Evolutionary conservation across 148 eudicot species (phyloP).

Genomic region (Rhododendron molle): DNA sequence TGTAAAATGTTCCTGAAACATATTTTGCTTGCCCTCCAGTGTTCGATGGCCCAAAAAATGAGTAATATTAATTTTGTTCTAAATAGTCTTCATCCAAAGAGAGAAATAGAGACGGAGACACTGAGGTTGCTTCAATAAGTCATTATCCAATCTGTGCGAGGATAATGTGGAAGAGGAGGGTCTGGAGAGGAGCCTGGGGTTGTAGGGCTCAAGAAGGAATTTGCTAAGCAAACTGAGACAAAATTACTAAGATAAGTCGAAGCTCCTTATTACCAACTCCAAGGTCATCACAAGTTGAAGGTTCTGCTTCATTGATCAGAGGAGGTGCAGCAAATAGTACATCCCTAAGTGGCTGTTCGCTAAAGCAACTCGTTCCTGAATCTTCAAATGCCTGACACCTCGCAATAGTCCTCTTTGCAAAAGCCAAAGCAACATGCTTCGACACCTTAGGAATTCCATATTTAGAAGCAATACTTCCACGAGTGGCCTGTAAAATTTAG

Average conservation of each 20-base stretch:
- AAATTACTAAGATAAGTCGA: background rate
- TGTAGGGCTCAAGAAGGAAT: background rate
- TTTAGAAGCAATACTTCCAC: conserved; percentile 67
- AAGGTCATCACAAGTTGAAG: conserved; percentile 17
- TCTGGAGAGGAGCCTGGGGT: background rate
- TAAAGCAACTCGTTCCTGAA: conserved; percentile 70
- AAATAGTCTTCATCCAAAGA: background rate
- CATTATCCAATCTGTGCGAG: background rate
- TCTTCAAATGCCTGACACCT: conserved; percentile 67
- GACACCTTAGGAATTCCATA: conserved; percentile 62
- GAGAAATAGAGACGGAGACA: background rate
- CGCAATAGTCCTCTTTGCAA: conserved; percentile 72
- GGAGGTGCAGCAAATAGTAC: conserved; percentile 43
- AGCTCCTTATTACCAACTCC: conserved; percentile 23
- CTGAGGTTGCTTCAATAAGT: background rate
- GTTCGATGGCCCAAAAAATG: background rate
- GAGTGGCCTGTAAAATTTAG: conserved; percentile 58
- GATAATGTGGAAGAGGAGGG: background rate
- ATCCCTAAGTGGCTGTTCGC: conserved; percentile 65
- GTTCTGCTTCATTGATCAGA: conserved; percentile 32
- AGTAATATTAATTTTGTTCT: background rate
- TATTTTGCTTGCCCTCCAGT: background rate
- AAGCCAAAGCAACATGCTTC: conserved; percentile 77
- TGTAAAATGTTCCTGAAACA: background rate
- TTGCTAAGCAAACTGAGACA: background rate